These are phyloP conservation scores for Neurospora sp. DNA, from an alignment of 495 filamentous ascomycete genomes.

Conservation along the genomic window DNA sequence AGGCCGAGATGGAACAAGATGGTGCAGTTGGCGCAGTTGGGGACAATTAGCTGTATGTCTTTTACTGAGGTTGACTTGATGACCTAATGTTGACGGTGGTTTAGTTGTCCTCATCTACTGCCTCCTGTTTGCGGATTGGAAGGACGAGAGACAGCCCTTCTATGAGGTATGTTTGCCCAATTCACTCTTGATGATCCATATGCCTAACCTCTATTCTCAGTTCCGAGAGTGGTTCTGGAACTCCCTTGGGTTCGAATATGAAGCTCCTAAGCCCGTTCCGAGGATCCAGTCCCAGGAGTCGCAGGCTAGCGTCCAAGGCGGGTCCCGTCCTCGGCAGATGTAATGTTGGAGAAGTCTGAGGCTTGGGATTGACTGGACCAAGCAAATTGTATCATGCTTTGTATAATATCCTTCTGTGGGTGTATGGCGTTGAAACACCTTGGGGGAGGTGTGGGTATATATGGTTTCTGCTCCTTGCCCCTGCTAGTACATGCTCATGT, in stretches of 20 bases:
- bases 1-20: constrained; percentile 66
- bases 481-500: not conserved
- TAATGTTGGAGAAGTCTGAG: not conserved
- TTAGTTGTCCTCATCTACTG: constrained; percentile 62
- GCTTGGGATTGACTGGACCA: not conserved
- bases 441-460: not conserved
- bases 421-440: not conserved
- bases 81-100: not conserved
- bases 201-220: constrained; percentile 4
- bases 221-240: constrained; percentile 14
- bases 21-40: constrained; percentile 61
- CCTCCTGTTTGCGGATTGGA: constrained; percentile 72
- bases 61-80: too few species aligned
- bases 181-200: not conserved
- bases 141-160: constrained; percentile 50
- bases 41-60: constrained; percentile 55
- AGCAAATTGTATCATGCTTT: not conserved
- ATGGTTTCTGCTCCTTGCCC: not conserved
- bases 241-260: constrained; percentile 13
- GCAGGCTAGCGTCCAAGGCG: not conserved
- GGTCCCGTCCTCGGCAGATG: not conserved
- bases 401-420: not conserved
- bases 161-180: constrained; percentile 35
- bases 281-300: not conserved
- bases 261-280: not conserved